Base-by-base conservation (phyloP, 2,329 filamentous ascomycete genomes). In the Aureobasidium subglaciale region DNA sequence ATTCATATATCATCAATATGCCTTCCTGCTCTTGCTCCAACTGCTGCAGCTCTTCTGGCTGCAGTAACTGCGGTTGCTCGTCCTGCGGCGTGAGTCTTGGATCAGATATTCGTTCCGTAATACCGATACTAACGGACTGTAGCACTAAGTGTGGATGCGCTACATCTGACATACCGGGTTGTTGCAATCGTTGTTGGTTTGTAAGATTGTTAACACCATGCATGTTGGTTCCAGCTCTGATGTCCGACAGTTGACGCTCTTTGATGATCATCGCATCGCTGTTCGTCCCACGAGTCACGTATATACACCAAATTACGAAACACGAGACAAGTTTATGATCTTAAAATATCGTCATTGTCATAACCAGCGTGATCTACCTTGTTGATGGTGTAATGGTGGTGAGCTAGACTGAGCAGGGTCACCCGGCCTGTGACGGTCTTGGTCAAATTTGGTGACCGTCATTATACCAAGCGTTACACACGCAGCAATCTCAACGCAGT, bases 11-110 rank as follows among this genome's bases (percentile, higher is more conserved):
- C 2, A 29, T 20, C 46, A 53, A 53, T 16, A 54, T 54, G 49
- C 49, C 49, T 43, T 42, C 49, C 29, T 54, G 49, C 37, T 54
- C 49, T 54, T 54, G 49, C 29, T 24, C 49, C 37, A 54, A 54
- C 49, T 54, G 49, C 38, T 54, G 49, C 20, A 13, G 49, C 38
- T n/a, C 48, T 5, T 40, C 37, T 9, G 38, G 49, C 20, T 54
- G 49, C 49, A 43, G 22, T 20, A 43, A 43, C 37, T 54, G 49
- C 29, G 38, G 38, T 27, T 54, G 49, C 38, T 42, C 49, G 18
- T 32, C 49, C 27, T 54, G 49, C 38, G 38, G 37, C 29, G 49
- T 54, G 38, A 25, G 49, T 54, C 2, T 13, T 10, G 2, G 1
- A 24, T 8, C 5, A 34, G 4, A 48, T 32, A 9, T 20, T 18